Conservation (phyloP, 1,284 basidiomycete genomes). For the Erythrobasidium hasegawianum region DNA sequence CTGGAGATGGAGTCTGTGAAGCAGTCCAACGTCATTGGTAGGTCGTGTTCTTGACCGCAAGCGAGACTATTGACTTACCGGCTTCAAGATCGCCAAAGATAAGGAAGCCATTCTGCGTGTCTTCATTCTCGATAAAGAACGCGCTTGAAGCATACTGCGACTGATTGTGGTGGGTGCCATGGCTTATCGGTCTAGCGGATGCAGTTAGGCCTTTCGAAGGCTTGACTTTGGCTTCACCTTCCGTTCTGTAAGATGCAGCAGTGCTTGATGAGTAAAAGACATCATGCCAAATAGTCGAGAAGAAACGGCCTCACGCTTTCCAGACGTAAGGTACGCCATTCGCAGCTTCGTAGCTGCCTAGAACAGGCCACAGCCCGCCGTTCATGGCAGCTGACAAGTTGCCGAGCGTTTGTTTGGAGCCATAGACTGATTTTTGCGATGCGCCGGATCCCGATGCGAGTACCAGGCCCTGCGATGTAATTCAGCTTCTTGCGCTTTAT, state of each 20-base stretch:
- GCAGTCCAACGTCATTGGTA: too few relatives aligned
- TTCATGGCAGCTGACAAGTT: slow-evolving; percentile 43
- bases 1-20: slow-evolving; percentile 66
- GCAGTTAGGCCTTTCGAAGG: slow-evolving; percentile 56
- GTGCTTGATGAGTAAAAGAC: not conserved
- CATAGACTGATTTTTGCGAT: slow-evolving; percentile 39
- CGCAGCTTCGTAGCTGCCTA: slow-evolving; percentile 38
- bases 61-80: slow-evolving; percentile 29
- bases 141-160: slow-evolving; percentile 63
- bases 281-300: not conserved
- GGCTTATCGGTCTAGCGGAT: slow-evolving; percentile 64
- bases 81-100: slow-evolving; percentile 62
- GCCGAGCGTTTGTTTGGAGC: slow-evolving; percentile 38
- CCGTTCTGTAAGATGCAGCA: not conserved
- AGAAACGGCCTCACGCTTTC: slow-evolving; percentile 33
- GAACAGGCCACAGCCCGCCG: slow-evolving; percentile 44
- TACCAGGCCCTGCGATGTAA: slow-evolving; percentile 6
- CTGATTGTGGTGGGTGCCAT: slow-evolving; percentile 57
- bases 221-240: slow-evolving; percentile 2
- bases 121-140: slow-evolving; percentile 67
- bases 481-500: not conserved
- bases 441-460: slow-evolving; percentile 21
- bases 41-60: too few relatives aligned
- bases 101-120: slow-evolving; percentile 61
- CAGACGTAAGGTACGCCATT: slow-evolving; percentile 39